Percentiles rank a stretch among this genome's conserved stretches.
phyloP scores from a whole-genome alignment of 768 basidiomycete genomes.

The Chiua virens region DNA sequence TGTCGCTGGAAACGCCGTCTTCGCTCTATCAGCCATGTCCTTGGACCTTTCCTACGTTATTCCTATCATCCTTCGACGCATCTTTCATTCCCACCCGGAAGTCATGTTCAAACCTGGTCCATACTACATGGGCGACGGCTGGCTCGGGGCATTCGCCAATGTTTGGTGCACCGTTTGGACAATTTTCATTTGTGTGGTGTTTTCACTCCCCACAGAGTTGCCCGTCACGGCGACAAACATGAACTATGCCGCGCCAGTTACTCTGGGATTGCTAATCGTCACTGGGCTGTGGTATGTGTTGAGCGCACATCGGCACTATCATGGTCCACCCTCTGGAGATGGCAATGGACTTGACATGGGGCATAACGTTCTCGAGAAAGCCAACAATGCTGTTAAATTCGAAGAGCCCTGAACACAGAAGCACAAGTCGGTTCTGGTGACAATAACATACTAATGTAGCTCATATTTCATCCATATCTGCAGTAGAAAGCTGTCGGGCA shows the following conservation, averaged over 20 bases:
- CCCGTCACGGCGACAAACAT: constrained; percentile 50
- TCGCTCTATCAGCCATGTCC: constrained; percentile 52
- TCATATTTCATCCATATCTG: too few species aligned
- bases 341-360: neutral
- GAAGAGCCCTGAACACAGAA: neutral
- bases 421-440: too few species aligned
- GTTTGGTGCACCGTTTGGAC: constrained; percentile 47
- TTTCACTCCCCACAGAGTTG: constrained; percentile 48
- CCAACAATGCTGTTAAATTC: neutral
- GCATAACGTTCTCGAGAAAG: constrained; percentile 3
- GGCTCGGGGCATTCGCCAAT: constrained; percentile 45
- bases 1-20: constrained; percentile 55
- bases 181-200: constrained; percentile 45
- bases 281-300: constrained; percentile 52
- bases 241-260: constrained; percentile 49
- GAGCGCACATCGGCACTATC: constrained; percentile 54
- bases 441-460: too few species aligned
- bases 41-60: constrained; percentile 57
- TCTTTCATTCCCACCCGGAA: constrained; percentile 54
- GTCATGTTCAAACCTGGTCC: constrained; percentile 61
- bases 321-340: constrained; percentile 41
- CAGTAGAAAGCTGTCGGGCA: too few species aligned
- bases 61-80: constrained; percentile 52
- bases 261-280: constrained; percentile 17
- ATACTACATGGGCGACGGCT: constrained; percentile 57